Conservation (phyloP, 352 stramenopile species). For the Phytopythium oedochilum region DNA sequence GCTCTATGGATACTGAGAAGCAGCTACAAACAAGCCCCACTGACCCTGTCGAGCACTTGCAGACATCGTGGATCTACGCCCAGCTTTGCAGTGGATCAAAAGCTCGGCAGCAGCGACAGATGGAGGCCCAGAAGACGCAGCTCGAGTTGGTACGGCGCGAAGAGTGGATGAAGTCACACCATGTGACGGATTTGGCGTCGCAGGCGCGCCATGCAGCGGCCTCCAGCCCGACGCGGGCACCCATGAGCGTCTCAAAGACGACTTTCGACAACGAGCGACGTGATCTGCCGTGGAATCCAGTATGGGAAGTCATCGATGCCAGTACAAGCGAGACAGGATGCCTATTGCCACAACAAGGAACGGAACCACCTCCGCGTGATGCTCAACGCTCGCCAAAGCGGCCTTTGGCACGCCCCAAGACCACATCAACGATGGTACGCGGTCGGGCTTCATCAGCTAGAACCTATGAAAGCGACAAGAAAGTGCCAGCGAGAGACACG, state of each 20-base stretch:
- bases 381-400: background rate
- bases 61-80: conserved; percentile 25
- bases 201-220: background rate
- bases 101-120: conserved; percentile 3
- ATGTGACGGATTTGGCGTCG: conserved; percentile 14
- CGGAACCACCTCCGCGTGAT: background rate
- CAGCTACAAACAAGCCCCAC: conserved; percentile 1
- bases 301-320: background rate
- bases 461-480: background rate
- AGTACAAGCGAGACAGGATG: background rate
- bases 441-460: background rate
- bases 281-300: background rate
- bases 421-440: background rate
- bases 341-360: background rate
- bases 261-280: background rate
- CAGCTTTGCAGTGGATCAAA: conserved; percentile 8
- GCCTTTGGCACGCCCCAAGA: background rate
- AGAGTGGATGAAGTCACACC: conserved; percentile 37
- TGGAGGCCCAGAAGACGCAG: background rate
- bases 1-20: background rate
- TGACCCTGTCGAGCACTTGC: conserved; percentile 12
- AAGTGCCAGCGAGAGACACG: background rate
- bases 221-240: background rate
- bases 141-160: conserved; percentile 16
- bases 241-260: background rate